A percentile compares a stretch with the other conserved stretches of the same genome.
phyloP scores from a whole-genome alignment of 2,329 filamentous ascomycete genomes.

The Trichoderma polysporum region DNA sequence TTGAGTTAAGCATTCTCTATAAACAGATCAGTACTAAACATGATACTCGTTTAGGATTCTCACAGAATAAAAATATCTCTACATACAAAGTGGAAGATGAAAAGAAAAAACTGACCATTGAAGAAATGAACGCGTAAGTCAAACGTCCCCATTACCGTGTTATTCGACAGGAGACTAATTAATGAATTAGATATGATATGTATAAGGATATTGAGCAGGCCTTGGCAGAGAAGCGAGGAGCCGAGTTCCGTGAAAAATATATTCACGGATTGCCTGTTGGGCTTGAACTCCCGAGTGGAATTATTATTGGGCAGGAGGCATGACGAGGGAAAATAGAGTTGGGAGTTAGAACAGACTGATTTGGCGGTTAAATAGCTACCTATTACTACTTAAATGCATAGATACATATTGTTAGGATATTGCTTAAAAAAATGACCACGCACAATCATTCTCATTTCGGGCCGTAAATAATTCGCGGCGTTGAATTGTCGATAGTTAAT shows the following conservation, averaged over 20 bases:
- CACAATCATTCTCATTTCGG: background rate
- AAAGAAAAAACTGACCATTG: constrained; percentile 62
- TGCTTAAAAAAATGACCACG: background rate
- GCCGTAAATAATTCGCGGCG: too few relatives aligned
- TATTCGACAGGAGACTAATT: background rate
- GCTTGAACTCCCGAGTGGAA: constrained; percentile 49
- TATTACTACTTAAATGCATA: background rate
- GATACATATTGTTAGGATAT: background rate
- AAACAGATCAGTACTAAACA: background rate
- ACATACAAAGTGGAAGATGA: constrained; percentile 64
- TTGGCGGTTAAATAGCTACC: background rate
- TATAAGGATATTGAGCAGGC: constrained; percentile 54
- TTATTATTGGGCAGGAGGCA: constrained; percentile 34
- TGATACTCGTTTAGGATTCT: constrained; percentile 51
- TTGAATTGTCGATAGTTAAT: too few relatives aligned
- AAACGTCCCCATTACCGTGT: accelerated
- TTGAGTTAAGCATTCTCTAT: background rate
- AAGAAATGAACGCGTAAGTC: constrained; percentile 65
- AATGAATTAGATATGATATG: constrained; percentile 53
- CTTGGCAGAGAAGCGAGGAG: constrained; percentile 37
- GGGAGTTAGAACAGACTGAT: background rate
- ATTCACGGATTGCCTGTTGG: constrained; percentile 47
- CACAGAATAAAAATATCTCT: constrained; percentile 54
- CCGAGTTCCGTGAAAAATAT: constrained; percentile 39
- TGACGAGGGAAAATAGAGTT: background rate